Percentiles rank a stretch among this genome's conserved stretches.
Conservation (phyloP, 2,329 filamentous ascomycete genomes). For the Fusarium lateritium region DNA sequence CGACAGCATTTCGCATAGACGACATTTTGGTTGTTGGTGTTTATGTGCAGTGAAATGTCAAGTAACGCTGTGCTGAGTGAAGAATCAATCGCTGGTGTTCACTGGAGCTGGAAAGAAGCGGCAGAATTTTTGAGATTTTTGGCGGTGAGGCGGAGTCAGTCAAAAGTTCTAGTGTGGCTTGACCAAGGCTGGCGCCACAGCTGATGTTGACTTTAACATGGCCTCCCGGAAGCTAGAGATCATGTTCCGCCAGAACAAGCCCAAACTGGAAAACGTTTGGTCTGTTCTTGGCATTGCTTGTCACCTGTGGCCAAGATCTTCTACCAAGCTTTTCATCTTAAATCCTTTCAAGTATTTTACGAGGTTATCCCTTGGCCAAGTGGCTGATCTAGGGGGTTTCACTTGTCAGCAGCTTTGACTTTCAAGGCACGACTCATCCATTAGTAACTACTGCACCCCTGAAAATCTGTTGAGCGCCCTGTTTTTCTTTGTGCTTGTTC, state of each 20-base stretch:
- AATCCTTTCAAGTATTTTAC: not conserved
- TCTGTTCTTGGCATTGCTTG: conserved; percentile 6
- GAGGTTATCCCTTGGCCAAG: not conserved
- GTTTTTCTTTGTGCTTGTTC: not conserved
- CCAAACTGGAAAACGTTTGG: not conserved
- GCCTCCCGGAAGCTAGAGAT: conserved; percentile 22
- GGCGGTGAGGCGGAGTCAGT: conserved; percentile 52
- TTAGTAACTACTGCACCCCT: conserved; percentile 19
- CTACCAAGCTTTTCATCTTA: conserved; percentile 18
- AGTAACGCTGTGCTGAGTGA: conserved; percentile 5
- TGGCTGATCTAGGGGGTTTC: conserved; percentile 30
- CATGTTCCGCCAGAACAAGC: conserved; percentile 3
- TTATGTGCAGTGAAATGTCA: not conserved
- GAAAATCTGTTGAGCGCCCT: conserved; percentile 11
- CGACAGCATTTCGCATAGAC: conserved; percentile 75
- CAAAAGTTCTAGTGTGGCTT: conserved; percentile 30
- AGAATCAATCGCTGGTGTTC: conserved; percentile 24
- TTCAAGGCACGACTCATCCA: conserved; percentile 11
- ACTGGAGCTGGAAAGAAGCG: conserved; percentile 28
- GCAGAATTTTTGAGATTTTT: conserved; percentile 58
- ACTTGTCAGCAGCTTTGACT: conserved; percentile 18
- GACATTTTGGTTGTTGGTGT: conserved; percentile 59
- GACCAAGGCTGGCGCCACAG: conserved; percentile 19
- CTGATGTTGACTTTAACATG: conserved; percentile 26
- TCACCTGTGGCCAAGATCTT: not conserved